Evolutionary conservation across 257 asterid genomes (phyloP), one percentile per base, ranked within the genome.

Genomic region (Nemophila menziesii): DNA sequence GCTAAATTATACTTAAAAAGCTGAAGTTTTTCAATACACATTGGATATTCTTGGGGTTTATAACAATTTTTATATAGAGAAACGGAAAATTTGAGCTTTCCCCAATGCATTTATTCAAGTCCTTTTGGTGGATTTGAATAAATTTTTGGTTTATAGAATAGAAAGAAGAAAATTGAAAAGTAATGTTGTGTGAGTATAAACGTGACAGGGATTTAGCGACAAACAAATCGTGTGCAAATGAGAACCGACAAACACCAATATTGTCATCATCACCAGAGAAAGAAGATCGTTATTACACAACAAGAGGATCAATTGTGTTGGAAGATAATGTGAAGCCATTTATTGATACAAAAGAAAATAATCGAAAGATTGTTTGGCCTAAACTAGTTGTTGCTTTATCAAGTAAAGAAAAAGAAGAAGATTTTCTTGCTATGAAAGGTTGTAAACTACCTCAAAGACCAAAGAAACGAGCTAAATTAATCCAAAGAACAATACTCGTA

Each of bases 391-490:
- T 65, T 24, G 14, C 40, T 19, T 39, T 65, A 41, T 51, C 64
- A 5, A 46, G 66, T 52, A 71, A 66, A 54, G 74, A 66, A 40
- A 71, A 66, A 44, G 79, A 71, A 14, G 74, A 71, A 24, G 78
- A 71, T 48, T 71, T 66, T 38, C 23, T 66, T 71, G 71, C 78
- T 20, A 71, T 70, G 77, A 65, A 71, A 49, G 79, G 79, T 17
- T 71, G 75, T 44, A 71, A 56, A 56, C 72, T 46, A 18, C 72
- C 79, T 19, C 75, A 67, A 34, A 62, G 75, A 17, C 79, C 79
- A 1, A 71, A 67, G 62, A 67, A 71, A 41, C 60, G 75, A 37
- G 57, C 79, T 16, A 71, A 71, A 60, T 3, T 60, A 46, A 44
- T 72, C 27, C 79, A 72, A 61, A 67, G 72, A 67, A 67, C 75